Conservation (phyloP, 2,329 filamentous ascomycete genomes). For the Hypoxylon sp. region DNA sequence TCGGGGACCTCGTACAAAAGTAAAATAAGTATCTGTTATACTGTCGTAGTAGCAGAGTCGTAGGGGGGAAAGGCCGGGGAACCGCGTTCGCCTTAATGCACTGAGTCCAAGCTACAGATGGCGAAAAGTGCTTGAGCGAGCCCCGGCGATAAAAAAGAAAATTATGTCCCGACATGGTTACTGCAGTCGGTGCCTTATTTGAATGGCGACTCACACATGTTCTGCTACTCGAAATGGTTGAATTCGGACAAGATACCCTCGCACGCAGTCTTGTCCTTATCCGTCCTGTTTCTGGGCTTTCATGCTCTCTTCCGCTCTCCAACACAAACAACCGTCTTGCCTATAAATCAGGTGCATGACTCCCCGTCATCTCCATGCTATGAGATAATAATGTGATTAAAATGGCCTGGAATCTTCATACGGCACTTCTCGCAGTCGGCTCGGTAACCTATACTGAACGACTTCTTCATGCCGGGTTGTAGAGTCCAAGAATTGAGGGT, state of each 20-base stretch:
- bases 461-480: slow-evolving; percentile 76
- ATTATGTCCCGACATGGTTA: background rate
- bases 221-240: background rate
- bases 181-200: background rate
- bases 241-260: background rate
- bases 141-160: background rate
- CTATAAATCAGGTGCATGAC: slow-evolving; percentile 25
- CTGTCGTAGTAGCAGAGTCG: background rate
- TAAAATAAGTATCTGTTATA: slow-evolving; percentile 1
- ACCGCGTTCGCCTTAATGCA: background rate
- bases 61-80: background rate
- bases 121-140: background rate
- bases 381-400: slow-evolving; percentile 82
- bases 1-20: background rate
- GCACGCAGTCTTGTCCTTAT: background rate
- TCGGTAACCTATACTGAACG: slow-evolving; percentile 83
- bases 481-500: slow-evolving; percentile 73
- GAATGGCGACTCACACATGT: background rate
- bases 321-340: slow-evolving; percentile 5
- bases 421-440: slow-evolving; percentile 84
- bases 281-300: background rate
- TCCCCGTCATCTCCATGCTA: slow-evolving; percentile 56
- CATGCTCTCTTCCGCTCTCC: slow-evolving; percentile 1
- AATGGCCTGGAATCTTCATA: slow-evolving; percentile 81
- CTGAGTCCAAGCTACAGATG: background rate